Percentiles rank a stretch among this genome's conserved stretches.
Conservation (phyloP, 495 filamentous ascomycete genomes). For the Cladorrhinum samala region DNA sequence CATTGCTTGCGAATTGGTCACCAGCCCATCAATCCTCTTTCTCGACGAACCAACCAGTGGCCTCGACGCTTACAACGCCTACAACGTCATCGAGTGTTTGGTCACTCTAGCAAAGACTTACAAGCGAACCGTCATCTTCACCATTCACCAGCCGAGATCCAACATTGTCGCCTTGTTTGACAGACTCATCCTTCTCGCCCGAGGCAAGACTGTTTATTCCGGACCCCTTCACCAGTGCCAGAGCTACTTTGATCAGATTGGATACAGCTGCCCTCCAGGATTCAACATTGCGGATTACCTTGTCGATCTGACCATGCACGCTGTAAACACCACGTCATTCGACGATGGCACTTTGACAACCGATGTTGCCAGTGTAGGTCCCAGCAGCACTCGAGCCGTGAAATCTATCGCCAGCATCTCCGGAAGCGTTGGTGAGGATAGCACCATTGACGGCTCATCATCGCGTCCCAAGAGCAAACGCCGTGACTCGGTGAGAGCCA, state of each 20-base stretch:
- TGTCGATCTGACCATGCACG: conserved; percentile 97
- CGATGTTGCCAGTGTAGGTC: conserved; percentile 67
- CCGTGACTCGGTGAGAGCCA: conserved; percentile 67
- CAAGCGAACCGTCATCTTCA: conserved; percentile 94
- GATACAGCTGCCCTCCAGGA: conserved; percentile 86
- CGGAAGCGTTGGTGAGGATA: conserved; percentile 55
- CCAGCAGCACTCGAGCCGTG: conserved; percentile 81
- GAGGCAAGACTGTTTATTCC: conserved; percentile 87
- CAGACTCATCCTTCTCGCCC: conserved; percentile 80
- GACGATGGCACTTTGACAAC: conserved; percentile 51
- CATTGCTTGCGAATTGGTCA: conserved; percentile 96
- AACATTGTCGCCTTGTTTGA: conserved; percentile 99
- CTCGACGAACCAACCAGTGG: conserved; percentile 96
- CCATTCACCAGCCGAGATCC: conserved; percentile 98
- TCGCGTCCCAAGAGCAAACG: conserved; percentile 60
- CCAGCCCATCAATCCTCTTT: conserved; percentile 94
- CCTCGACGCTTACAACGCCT: conserved; percentile 91
- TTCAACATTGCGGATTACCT: conserved; percentile 99
- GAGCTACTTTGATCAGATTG: conserved; percentile 83
- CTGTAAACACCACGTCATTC: conserved; percentile 36
- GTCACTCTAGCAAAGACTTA: conserved; percentile 93
- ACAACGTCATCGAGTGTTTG: conserved; percentile 93
- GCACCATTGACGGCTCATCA: conserved; percentile 30
- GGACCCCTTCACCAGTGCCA: conserved; percentile 87
- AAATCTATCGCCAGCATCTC: conserved; percentile 85